Evolutionary conservation across 345 rosid species (phyloP).

Genomic region (Populus davidiana): DNA sequence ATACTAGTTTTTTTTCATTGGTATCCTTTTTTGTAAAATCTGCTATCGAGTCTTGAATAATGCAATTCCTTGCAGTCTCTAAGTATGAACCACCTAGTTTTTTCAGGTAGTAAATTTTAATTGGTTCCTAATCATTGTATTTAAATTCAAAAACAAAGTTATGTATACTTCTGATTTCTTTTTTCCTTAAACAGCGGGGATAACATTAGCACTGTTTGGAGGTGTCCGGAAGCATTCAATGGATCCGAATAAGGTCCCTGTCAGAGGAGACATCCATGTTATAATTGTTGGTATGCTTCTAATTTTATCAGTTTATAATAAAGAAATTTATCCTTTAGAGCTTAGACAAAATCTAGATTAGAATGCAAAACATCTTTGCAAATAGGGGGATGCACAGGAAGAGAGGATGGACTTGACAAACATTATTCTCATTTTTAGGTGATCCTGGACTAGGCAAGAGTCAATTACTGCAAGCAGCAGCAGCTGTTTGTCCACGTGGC

Average conservation of each 20-base stretch:
- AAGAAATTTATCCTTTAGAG: neutral
- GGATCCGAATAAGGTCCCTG: conserved; percentile 94
- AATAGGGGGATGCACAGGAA: neutral
- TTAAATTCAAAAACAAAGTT: neutral
- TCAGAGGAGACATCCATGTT: conserved; percentile 98
- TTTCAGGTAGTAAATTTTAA: neutral
- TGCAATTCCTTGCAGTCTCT: neutral
- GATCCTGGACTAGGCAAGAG: conserved; percentile 99
- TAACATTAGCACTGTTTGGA: conserved; percentile 86
- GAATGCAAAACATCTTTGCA: neutral
- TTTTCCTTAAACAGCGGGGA: conserved; percentile 63
- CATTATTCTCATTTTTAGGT: conserved; percentile 45
- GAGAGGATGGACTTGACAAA: conserved; percentile 7
- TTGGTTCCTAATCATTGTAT: neutral
- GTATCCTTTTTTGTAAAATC: neutral
- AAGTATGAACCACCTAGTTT: neutral
- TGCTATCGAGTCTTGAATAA: neutral
- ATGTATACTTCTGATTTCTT: conserved; percentile 5
- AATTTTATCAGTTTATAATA: neutral
- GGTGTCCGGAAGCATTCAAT: conserved; percentile 90
- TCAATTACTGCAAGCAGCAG: conserved; percentile 95
- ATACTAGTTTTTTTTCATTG: neutral
- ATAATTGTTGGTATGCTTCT: conserved; percentile 77
- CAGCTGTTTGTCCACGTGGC: conserved; percentile 91
- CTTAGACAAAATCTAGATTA: neutral